A percentile compares a stretch with the other conserved stretches of the same genome.
Conservation (phyloP, 2,329 filamentous ascomycete species). For the Exophiala phaeomuriformis region DNA sequence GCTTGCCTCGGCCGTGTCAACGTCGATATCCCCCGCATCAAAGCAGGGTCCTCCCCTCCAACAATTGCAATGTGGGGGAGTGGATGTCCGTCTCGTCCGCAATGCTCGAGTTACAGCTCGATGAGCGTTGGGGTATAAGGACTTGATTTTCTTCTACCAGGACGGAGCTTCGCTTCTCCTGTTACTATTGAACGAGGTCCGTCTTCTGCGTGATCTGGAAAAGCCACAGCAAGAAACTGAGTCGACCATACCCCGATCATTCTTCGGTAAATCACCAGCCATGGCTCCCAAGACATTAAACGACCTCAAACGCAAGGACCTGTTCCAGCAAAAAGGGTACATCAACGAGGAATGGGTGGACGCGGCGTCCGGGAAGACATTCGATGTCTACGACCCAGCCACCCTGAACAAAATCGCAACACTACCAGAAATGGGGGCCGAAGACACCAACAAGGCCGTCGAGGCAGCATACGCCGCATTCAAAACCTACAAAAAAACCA, state of each 20-base stretch:
- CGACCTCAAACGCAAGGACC: slow-evolving; percentile 27
- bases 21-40: neutral
- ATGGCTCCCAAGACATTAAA: slow-evolving; percentile 18
- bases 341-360: slow-evolving; percentile 57
- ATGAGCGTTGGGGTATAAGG: neutral
- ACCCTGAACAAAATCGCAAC: slow-evolving; percentile 73
- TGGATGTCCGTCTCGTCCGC: neutral
- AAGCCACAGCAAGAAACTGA: no score
- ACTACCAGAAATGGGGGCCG: slow-evolving; percentile 68
- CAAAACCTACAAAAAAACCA: slow-evolving; percentile 53
- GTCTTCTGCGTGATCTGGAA: no score
- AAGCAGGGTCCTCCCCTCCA: neutral
- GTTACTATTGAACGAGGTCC: no score
- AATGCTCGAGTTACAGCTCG: neutral
- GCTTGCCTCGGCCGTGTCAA: neutral
- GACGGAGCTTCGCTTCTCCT: no score
- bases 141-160: neutral
- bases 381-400: slow-evolving; percentile 76
- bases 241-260: no score
- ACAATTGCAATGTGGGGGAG: neutral
- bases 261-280: neutral
- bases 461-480: slow-evolving; percentile 67
- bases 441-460: slow-evolving; percentile 75
- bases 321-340: slow-evolving; percentile 28
- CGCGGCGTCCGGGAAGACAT: slow-evolving; percentile 81